These are phyloP conservation scores for Sporodiniella umbellata DNA, from an alignment of 371 early-diverging fungal genomes.

Conservation along the genomic window DNA sequence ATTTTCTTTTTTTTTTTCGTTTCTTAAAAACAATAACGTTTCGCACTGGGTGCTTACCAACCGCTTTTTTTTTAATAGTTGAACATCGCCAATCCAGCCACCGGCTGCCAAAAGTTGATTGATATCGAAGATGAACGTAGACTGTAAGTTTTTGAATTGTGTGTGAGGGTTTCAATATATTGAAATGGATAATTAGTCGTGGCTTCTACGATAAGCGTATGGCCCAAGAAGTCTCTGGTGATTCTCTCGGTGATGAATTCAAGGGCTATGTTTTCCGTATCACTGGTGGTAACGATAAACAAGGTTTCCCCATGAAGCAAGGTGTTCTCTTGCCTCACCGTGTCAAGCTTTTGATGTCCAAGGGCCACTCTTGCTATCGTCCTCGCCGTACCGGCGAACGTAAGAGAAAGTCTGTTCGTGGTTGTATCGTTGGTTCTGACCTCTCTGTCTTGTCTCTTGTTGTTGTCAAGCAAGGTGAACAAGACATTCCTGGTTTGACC, in stretches of 20 bases:
- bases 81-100: constrained; percentile 96
- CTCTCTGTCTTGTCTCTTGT: constrained; percentile 93
- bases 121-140: constrained; percentile 95
- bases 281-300: constrained; percentile 99
- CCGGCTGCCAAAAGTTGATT: constrained; percentile 96
- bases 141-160: constrained; percentile 58
- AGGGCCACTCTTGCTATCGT: constrained; percentile 99
- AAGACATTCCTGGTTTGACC: constrained; percentile 95
- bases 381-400: constrained; percentile 98
- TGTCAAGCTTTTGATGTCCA: constrained; percentile 92
- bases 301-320: constrained; percentile 99
- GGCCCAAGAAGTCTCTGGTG: constrained; percentile 95
- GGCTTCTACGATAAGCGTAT: constrained; percentile 98
- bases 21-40: no score
- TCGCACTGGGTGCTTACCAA: no score
- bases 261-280: constrained; percentile 99
- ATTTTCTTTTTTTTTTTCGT: background rate
- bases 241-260: constrained; percentile 97
- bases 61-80: constrained; percentile 9
- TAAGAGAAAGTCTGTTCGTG: constrained; percentile 99
- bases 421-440: constrained; percentile 97
- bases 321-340: constrained; percentile 94
- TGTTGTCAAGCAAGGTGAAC: constrained; percentile 96
- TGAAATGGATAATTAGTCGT: constrained; percentile 62
- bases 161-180: no score